phyloP scores from a whole-genome alignment of 2,329 filamentous ascomycete species.

The Pleochaeta shiraiana region DNA sequence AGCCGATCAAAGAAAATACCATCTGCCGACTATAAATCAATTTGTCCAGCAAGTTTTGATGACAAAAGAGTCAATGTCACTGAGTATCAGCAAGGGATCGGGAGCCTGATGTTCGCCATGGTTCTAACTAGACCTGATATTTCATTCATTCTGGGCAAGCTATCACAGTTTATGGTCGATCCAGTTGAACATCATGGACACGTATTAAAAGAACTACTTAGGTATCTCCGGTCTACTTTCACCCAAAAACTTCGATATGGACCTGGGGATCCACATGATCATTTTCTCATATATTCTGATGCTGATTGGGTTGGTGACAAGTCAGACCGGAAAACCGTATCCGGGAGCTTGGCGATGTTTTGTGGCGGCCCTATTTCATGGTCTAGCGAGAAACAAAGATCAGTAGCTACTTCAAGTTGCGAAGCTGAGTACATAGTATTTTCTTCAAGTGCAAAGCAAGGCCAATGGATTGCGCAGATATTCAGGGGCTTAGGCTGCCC shows the following conservation, averaged over 20 bases:
- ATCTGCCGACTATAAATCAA: not conserved
- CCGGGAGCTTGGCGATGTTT: not conserved
- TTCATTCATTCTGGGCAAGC: not conserved
- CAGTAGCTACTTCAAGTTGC: not conserved
- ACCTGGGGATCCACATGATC: not conserved
- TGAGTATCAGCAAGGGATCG: constrained; percentile 3
- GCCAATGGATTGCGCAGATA: not conserved
- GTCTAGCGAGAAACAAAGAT: not conserved
- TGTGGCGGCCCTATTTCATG: not conserved
- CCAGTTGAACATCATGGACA: not conserved
- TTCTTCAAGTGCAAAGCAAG: not conserved
- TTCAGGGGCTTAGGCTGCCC: not conserved
- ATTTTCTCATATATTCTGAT: not conserved
- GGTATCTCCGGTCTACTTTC: not conserved
- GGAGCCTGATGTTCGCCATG: constrained; percentile 1
- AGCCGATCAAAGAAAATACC: not conserved
- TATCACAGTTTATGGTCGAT: not conserved
- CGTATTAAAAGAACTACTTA: not conserved
- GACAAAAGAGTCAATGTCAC: constrained; percentile 2
- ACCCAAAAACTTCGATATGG: not conserved
- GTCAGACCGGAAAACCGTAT: not conserved
- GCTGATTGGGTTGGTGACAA: not conserved
- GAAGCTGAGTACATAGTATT: not conserved
- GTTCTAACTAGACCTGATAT: constrained; percentile 1
- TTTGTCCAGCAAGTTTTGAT: not conserved